Evolutionary conservation across 1,139 yeast genomes (phyloP).

Genomic region (Lodderomyces elongisporus): DNA sequence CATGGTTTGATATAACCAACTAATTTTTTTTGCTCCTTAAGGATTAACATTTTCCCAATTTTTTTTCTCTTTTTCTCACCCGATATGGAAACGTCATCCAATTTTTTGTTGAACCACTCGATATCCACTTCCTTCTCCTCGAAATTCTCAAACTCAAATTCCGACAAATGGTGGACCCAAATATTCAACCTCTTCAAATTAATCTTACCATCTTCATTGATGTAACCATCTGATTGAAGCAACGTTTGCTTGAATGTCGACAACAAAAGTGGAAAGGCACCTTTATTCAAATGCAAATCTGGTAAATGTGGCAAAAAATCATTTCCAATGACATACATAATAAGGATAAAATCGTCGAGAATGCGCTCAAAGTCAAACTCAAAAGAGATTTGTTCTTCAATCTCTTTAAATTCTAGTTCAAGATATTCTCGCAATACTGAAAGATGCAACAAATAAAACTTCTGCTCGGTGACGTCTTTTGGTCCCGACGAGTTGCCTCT

Average conservation of each 20-base stretch:
- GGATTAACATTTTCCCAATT: slow-evolving; percentile 59
- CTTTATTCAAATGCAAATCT: slow-evolving; percentile 86
- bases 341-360: slow-evolving; percentile 86
- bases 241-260: slow-evolving; percentile 83
- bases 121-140: slow-evolving; percentile 78
- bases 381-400: slow-evolving; percentile 58
- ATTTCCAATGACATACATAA: slow-evolving; percentile 93
- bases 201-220: slow-evolving; percentile 78
- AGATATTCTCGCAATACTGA: slow-evolving; percentile 87
- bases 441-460: slow-evolving; percentile 76
- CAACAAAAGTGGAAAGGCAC: slow-evolving; percentile 88
- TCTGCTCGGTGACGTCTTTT: slow-evolving; percentile 69
- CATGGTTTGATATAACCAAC: slow-evolving; percentile 63
- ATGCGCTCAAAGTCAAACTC: slow-evolving; percentile 84
- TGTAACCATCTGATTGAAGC: slow-evolving; percentile 72
- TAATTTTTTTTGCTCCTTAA: slow-evolving; percentile 68
- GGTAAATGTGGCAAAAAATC: slow-evolving; percentile 99
- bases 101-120: slow-evolving; percentile 85
- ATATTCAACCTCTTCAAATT: slow-evolving; percentile 64
- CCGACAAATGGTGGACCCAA: slow-evolving; percentile 68
- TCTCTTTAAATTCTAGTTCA: slow-evolving; percentile 75
- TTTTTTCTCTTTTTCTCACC: slow-evolving; percentile 67
- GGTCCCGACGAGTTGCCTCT: slow-evolving; percentile 25
- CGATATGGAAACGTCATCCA: slow-evolving; percentile 71
- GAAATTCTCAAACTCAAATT: slow-evolving; percentile 76